Conservation (phyloP, 306 rosid genomes). For the Nissolia schottii region DNA sequence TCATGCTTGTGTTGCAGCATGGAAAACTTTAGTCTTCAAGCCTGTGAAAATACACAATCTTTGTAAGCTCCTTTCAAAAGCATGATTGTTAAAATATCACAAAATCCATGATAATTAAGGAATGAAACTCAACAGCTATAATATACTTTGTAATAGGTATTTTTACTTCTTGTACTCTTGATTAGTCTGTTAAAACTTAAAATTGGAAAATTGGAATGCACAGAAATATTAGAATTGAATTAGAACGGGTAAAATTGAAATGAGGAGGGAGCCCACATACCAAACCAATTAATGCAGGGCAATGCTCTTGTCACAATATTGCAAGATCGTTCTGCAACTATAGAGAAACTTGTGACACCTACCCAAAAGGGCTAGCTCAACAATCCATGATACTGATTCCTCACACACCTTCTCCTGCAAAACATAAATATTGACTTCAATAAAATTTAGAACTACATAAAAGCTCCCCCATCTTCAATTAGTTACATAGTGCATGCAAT, state of each 20-base stretch:
- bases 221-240: background rate
- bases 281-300: constrained; percentile 1
- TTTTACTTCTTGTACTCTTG: background rate
- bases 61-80: background rate
- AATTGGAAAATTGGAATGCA: background rate
- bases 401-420: constrained; percentile 30
- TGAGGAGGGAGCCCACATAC: constrained; percentile 12
- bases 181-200: no score
- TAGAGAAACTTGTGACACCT: constrained; percentile 29
- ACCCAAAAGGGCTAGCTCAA: constrained; percentile 27
- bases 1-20: no score
- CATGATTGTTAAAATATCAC: background rate
- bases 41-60: constrained; percentile 22
- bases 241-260: background rate
- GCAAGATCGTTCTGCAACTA: constrained; percentile 13
- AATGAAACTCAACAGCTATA: background rate
- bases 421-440: constrained; percentile 12
- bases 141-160: background rate
- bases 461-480: background rate
- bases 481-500: no score
- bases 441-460: background rate
- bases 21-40: background rate
- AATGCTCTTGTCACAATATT: background rate
- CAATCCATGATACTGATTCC: constrained; percentile 11
- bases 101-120: background rate